A percentile compares a stretch with the other conserved stretches of the same genome.
Conservation (phyloP, 2,329 filamentous ascomycete species). For the Chrysoporthe austroafricana region DNA sequence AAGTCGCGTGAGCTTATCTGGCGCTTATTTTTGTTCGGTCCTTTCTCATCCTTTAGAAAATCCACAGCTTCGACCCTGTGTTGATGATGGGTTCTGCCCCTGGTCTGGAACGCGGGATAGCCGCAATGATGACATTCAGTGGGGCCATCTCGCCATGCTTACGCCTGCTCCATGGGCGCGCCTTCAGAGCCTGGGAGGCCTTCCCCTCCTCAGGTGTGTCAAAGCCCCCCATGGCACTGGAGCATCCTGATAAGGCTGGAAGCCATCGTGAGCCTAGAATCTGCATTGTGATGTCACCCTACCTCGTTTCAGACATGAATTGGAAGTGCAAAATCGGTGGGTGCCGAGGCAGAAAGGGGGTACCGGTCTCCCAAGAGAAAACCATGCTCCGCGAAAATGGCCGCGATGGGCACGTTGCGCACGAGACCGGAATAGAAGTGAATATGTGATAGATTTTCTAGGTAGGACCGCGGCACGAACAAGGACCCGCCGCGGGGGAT, state of each 20-base stretch:
- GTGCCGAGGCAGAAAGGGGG: neutral
- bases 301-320: neutral
- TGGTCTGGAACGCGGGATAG: conserved; percentile 2
- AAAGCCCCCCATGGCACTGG: neutral
- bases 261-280: neutral
- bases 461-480: neutral
- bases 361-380: neutral
- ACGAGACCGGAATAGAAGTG: neutral
- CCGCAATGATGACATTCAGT: conserved; percentile 19
- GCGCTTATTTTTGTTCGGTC: neutral
- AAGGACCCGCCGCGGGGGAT: conserved; percentile 1
- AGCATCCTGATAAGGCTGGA: conserved; percentile 5
- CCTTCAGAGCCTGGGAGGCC: neutral
- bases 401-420: neutral
- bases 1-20: neutral
- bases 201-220: neutral
- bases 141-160: conserved; percentile 17
- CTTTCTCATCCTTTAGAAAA: neutral
- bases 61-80: neutral
- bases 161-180: neutral
- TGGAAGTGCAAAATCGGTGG: neutral
- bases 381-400: neutral
- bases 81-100: neutral
- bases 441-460: conserved; percentile 1
- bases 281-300: conserved; percentile 11